These are phyloP conservation scores for Agaricales sp. DNA, from an alignment of 1,284 basidiomycete genomes.

Conservation along the genomic window DNA sequence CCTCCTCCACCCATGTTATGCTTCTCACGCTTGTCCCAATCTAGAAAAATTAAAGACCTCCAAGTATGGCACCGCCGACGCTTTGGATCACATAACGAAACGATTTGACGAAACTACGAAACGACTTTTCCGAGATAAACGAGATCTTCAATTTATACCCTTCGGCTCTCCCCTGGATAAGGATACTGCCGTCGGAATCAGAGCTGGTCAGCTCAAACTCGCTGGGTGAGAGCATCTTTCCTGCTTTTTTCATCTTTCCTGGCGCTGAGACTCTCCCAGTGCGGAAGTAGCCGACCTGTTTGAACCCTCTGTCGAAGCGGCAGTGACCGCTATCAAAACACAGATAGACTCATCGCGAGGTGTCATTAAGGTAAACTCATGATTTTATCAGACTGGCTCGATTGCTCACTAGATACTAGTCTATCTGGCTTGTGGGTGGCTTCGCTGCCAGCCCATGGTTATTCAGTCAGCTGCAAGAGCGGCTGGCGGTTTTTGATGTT, in stretches of 20 bases:
- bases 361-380: slow-evolving; percentile 51
- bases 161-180: slow-evolving; percentile 75
- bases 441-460: slow-evolving; percentile 74
- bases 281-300: slow-evolving; percentile 60
- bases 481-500: slow-evolving; percentile 41
- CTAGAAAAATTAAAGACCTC: slow-evolving; percentile 60
- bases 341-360: slow-evolving; percentile 60
- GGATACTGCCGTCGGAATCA: slow-evolving; percentile 55
- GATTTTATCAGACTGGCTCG: too few relatives aligned
- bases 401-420: slow-evolving; percentile 24
- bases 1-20: slow-evolving; percentile 2
- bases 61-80: slow-evolving; percentile 56
- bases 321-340: slow-evolving; percentile 53
- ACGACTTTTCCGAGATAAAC: slow-evolving; percentile 57
- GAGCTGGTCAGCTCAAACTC: slow-evolving; percentile 59
- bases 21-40: neutral
- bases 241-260: slow-evolving; percentile 5
- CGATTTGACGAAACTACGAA: slow-evolving; percentile 76
- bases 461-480: slow-evolving; percentile 61
- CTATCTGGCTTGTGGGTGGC: slow-evolving; percentile 70
- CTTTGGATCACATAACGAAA: slow-evolving; percentile 62
- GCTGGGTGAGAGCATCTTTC: slow-evolving; percentile 37
- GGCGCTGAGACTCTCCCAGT: slow-evolving; percentile 18
- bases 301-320: slow-evolving; percentile 66
- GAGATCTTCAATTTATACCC: slow-evolving; percentile 56